A percentile compares a stretch with the other conserved stretches of the same genome.
Conservation (phyloP, 371 early-diverging fungal species). For the Mucor irregularis region DNA sequence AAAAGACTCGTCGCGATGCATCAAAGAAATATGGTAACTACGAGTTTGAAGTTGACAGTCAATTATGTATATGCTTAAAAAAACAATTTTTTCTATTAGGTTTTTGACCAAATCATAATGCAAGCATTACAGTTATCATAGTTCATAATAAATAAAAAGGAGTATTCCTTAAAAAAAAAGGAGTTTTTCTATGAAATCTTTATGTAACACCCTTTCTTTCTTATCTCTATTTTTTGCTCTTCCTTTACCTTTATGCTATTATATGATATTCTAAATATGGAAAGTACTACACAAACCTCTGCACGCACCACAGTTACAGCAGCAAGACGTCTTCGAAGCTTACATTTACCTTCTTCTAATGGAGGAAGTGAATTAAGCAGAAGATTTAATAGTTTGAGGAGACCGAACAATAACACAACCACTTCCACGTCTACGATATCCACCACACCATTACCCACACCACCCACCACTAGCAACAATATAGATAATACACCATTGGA, state of each 20-base stretch:
- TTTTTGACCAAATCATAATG: constrained; percentile 11
- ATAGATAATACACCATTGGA: background rate
- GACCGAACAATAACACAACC: constrained; percentile 1
- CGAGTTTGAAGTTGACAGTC: background rate
- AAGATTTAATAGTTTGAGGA: constrained; percentile 20
- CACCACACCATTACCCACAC: background rate
- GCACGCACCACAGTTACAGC: constrained; percentile 1
- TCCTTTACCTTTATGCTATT: constrained; percentile 1
- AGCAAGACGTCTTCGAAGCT: constrained; percentile 19
- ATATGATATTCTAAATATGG: constrained; percentile 13
- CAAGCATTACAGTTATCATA: background rate
- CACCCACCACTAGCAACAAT: background rate
- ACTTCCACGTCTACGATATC: background rate
- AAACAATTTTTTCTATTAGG: constrained; percentile 9
- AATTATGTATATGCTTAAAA: background rate
- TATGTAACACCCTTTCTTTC: background rate
- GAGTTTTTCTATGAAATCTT: background rate
- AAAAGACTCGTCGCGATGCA: constrained; percentile 66
- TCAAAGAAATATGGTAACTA: constrained; percentile 68
- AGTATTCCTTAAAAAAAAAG: constrained; percentile 2
- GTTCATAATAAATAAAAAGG: background rate
- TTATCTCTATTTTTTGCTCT: background rate
- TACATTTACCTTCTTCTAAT: constrained; percentile 18
- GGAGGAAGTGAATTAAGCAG: constrained; percentile 5
- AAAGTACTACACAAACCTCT: constrained; percentile 1